Conservation (phyloP, 345 rosid species). For the Eucalyptus dawsonii region DNA sequence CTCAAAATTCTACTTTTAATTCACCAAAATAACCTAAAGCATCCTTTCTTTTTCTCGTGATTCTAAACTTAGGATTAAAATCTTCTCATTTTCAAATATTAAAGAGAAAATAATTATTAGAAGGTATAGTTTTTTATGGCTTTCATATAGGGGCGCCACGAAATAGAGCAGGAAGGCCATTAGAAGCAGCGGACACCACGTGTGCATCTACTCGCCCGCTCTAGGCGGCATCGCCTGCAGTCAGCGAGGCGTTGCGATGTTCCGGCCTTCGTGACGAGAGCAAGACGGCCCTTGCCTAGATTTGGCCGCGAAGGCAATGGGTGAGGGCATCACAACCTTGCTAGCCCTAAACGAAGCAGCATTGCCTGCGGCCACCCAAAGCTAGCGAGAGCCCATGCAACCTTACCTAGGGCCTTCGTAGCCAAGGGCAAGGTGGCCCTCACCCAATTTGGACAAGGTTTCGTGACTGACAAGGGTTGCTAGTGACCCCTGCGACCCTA, state of each 20-base stretch:
- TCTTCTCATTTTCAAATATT: neutral
- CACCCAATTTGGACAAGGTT: accelerated
- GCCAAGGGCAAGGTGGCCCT: accelerated
- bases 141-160: neutral
- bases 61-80: neutral
- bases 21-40: neutral
- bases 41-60: neutral
- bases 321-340: accelerated
- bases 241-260: accelerated
- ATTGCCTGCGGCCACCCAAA: accelerated
- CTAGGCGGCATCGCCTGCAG: accelerated
- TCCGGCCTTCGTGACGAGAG: accelerated
- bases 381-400: accelerated
- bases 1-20: neutral
- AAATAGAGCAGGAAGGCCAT: neutral
- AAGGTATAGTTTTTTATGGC: neutral
- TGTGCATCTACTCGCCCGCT: neutral
- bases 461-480: accelerated
- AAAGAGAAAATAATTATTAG: neutral
- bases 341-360: too few species aligned
- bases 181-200: neutral
- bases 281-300: accelerated
- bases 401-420: accelerated
- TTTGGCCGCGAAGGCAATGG: accelerated
- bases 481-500: accelerated